phyloP scores from a whole-genome alignment of 1,284 basidiomycete genomes.

The Paramarasmius palmivorus region DNA sequence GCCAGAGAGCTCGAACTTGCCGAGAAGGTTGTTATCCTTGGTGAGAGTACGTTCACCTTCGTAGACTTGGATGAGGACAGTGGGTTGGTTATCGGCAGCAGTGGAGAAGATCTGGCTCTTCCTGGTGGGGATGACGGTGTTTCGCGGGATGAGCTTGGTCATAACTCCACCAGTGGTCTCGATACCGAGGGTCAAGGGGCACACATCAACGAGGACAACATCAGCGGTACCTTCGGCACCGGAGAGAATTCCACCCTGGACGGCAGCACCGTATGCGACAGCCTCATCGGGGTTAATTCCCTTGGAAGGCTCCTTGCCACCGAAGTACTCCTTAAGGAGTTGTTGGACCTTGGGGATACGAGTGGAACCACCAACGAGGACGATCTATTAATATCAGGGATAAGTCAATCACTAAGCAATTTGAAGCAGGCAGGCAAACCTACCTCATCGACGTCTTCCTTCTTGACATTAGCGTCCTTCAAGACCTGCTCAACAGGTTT shows the following conservation, averaged over 20 bases:
- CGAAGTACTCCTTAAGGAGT: slow-evolving; percentile 92
- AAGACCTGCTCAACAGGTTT: slow-evolving; percentile 99
- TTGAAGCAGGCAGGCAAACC: slow-evolving; percentile 19
- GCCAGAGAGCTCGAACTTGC: slow-evolving; percentile 92
- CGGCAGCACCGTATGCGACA: slow-evolving; percentile 95
- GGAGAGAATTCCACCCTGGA: slow-evolving; percentile 95
- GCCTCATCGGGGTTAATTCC: slow-evolving; percentile 96
- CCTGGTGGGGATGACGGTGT: slow-evolving; percentile 98
- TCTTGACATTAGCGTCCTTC: slow-evolving; percentile 97
- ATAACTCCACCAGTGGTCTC: slow-evolving; percentile 99
- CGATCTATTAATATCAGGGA: slow-evolving; percentile 47
- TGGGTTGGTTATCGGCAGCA: slow-evolving; percentile 92
- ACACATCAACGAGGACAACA: slow-evolving; percentile 94
- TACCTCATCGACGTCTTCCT: slow-evolving; percentile 94
- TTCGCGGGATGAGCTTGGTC: slow-evolving; percentile 95
- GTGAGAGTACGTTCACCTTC: slow-evolving; percentile 95
- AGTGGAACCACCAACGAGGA: slow-evolving; percentile 96
- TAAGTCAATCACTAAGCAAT: neutral
- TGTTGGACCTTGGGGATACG: slow-evolving; percentile 99
- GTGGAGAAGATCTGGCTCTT: slow-evolving; percentile 99
- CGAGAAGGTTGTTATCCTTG: slow-evolving; percentile 97
- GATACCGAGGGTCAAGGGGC: slow-evolving; percentile 93
- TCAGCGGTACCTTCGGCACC: slow-evolving; percentile 84
- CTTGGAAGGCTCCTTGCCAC: slow-evolving; percentile 89
- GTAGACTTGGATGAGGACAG: slow-evolving; percentile 88